A percentile compares a stretch with the other conserved stretches of the same genome.
Evolutionary conservation across 441 rosid genomes (phyloP).

Genomic region (Viola pubescens): DNA sequence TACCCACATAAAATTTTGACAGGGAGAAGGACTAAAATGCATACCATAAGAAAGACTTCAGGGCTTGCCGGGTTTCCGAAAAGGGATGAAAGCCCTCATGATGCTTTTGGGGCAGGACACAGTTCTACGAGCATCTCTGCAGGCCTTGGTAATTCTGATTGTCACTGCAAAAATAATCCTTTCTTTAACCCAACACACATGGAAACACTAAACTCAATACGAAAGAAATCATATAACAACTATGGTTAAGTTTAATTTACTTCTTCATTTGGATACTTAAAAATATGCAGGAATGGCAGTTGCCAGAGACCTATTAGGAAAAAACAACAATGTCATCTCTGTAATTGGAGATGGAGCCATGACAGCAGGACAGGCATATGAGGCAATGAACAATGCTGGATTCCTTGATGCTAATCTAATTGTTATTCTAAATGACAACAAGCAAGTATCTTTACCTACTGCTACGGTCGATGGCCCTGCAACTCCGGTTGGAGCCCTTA

Average conservation of each 20-base stretch:
- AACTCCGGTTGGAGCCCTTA: slow-evolving; percentile 65
- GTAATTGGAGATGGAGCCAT: slow-evolving; percentile 84
- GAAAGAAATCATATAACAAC: background rate
- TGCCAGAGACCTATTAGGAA: slow-evolving; percentile 52
- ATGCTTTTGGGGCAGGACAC: slow-evolving; percentile 70
- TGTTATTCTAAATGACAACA: slow-evolving; percentile 57
- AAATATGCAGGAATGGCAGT: slow-evolving; percentile 54
- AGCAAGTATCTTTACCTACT: slow-evolving; percentile 70
- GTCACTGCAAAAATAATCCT: background rate
- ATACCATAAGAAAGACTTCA: slow-evolving; percentile 56
- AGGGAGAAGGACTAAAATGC: slow-evolving; percentile 68
- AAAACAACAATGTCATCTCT: slow-evolving; percentile 52
- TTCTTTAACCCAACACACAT: background rate
- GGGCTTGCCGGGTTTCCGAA: slow-evolving; percentile 77
- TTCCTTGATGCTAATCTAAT: slow-evolving; percentile 59
- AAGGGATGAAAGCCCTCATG: slow-evolving; percentile 63
- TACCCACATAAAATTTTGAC: slow-evolving; percentile 70
- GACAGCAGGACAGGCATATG: slow-evolving; percentile 79
- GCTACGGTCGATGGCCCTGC: slow-evolving; percentile 78
- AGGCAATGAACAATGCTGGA: slow-evolving; percentile 74
- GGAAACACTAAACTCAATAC: background rate
- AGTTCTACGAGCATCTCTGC: slow-evolving; percentile 82
- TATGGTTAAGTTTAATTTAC: background rate
- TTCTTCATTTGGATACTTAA: background rate
- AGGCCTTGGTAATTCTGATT: slow-evolving; percentile 45